These are phyloP conservation scores for Aspergillus quadricinctus DNA, from an alignment of 2,329 filamentous ascomycete species.

Conservation along the genomic window DNA sequence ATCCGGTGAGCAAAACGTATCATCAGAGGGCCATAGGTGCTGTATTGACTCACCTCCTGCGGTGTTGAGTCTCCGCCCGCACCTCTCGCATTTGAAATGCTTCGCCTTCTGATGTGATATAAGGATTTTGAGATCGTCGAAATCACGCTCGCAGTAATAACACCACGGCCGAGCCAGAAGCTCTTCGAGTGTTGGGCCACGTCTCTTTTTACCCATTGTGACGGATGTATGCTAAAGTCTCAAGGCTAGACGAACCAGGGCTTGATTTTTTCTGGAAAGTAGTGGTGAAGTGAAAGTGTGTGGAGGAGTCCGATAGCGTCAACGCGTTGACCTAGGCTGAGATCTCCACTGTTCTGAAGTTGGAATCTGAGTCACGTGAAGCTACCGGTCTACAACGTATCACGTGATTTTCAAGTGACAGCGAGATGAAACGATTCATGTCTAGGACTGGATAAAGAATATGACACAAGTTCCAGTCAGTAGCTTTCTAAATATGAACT, in stretches of 20 bases:
- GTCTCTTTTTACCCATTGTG: slow-evolving; percentile 85
- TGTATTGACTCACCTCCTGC: slow-evolving; percentile 67
- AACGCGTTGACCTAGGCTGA: not conserved
- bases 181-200: slow-evolving; percentile 81
- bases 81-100: slow-evolving; percentile 96
- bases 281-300: not conserved
- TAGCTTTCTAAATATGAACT: not conserved
- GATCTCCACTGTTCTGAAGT: not conserved
- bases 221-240: not conserved
- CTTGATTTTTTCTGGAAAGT: not conserved
- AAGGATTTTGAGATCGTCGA: slow-evolving; percentile 93
- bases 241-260: not conserved
- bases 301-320: not conserved
- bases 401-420: not conserved
- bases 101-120: slow-evolving; percentile 99
- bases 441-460: not conserved
- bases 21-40: slow-evolving; percentile 2
- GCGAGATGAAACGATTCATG: not conserved
- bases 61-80: slow-evolving; percentile 82
- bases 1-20: not conserved
- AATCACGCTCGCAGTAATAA: slow-evolving; percentile 99
- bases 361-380: not conserved
- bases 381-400: not conserved
- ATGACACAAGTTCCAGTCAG: not conserved
- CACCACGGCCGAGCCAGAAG: slow-evolving; percentile 87